Percentiles rank a stretch among this genome's conserved stretches.
Conservation (phyloP, 768 basidiomycete species). For the Auriscalpium vulgare region DNA sequence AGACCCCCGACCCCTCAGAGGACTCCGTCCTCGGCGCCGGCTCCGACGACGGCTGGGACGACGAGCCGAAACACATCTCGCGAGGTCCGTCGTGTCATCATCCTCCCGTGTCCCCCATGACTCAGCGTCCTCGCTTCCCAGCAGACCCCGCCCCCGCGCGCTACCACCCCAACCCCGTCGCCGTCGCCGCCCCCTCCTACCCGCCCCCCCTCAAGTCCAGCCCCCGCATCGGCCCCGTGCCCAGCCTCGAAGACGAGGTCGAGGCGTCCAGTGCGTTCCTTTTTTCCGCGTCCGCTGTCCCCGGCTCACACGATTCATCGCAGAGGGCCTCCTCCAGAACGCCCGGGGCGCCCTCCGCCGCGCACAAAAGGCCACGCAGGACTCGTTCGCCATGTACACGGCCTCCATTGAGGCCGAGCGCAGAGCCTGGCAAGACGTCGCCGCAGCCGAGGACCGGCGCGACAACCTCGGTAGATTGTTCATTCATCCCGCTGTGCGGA, state of each 20-base stretch:
- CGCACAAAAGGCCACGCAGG: conserved; percentile 14
- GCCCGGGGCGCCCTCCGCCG: conserved; percentile 11
- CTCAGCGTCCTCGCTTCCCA: background rate
- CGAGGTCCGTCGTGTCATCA: conserved; percentile 4
- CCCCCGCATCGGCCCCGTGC: conserved; percentile 1
- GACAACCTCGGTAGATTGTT: conserved; percentile 8
- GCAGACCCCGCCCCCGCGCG: conserved; percentile 4
- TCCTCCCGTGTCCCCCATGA: background rate
- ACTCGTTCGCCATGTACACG: conserved; percentile 10
- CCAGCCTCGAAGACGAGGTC: background rate
- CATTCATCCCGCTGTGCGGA: background rate
- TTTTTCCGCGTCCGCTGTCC: background rate
- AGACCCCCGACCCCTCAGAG: conserved; percentile 14
- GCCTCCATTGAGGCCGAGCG: conserved; percentile 12
- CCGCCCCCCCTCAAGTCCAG: conserved; percentile 6
- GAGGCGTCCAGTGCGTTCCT: background rate
- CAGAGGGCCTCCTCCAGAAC: conserved; percentile 6
- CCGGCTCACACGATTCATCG: background rate
- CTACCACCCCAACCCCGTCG: background rate
- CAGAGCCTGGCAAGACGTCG: conserved; percentile 9
- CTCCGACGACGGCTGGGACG: conserved; percentile 10
- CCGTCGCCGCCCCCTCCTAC: conserved; percentile 1
- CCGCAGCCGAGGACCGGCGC: conserved; percentile 11
- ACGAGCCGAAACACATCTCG: conserved; percentile 1
- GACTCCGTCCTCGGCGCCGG: conserved; percentile 9